phyloP scores from a whole-genome alignment of 306 rosid species.

The Vigna trinervia region DNA sequence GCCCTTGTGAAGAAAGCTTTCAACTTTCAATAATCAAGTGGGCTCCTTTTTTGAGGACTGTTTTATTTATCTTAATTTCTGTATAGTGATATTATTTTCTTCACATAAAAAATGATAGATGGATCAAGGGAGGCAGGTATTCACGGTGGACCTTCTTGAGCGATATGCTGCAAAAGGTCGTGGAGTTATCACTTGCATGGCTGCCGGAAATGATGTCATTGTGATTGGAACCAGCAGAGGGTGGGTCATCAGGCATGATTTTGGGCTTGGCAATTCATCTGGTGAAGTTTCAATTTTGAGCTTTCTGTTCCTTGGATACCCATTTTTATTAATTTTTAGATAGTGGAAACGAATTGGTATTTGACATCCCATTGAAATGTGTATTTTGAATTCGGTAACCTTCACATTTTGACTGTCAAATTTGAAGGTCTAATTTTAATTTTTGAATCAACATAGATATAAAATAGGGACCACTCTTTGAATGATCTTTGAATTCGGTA shows the following conservation, averaged over 20 bases:
- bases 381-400: slow-evolving; percentile 14
- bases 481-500: background rate
- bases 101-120: slow-evolving; percentile 45
- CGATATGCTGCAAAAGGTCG: slow-evolving; percentile 91
- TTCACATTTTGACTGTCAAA: slow-evolving; percentile 28
- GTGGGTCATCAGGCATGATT: slow-evolving; percentile 94
- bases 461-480: slow-evolving; percentile 21
- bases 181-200: slow-evolving; percentile 87
- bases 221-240: slow-evolving; percentile 93
- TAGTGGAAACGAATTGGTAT: slow-evolving; percentile 14
- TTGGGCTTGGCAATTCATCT: slow-evolving; percentile 81
- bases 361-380: slow-evolving; percentile 13
- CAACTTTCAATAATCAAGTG: slow-evolving; percentile 20
- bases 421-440: slow-evolving; percentile 28
- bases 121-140: slow-evolving; percentile 88
- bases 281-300: slow-evolving; percentile 54
- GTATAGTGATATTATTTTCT: background rate
- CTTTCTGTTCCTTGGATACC: background rate
- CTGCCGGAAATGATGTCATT: slow-evolving; percentile 95
- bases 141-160: slow-evolving; percentile 92
- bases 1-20: background rate
- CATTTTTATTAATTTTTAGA: background rate
- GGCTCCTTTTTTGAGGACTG: background rate
- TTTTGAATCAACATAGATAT: background rate
- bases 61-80: slow-evolving; percentile 24